phyloP scores from a whole-genome alignment of 225 moss, liverwort and hornwort genomes.

The Rhytidiadelphus loreus region DNA sequence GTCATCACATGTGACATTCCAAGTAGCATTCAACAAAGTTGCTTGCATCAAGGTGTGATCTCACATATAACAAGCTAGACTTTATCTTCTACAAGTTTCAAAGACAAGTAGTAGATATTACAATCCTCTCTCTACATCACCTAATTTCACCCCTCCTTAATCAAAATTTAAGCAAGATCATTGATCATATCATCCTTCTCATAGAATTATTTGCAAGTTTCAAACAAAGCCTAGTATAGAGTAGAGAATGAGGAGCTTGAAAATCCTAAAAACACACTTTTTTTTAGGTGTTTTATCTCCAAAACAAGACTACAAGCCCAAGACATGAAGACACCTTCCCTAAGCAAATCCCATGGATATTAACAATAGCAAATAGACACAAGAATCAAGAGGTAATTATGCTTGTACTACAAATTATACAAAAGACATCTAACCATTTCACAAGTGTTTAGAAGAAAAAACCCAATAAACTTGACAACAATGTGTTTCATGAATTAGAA shows the following conservation, averaged over 20 bases:
- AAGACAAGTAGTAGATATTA: not conserved
- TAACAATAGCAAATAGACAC: not conserved
- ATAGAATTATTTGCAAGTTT: accelerated
- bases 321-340: not conserved
- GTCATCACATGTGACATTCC: accelerated
- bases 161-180: not conserved
- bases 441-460: not conserved
- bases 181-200: not conserved
- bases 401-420: not conserved
- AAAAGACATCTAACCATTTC: not conserved
- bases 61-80: accelerated
- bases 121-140: not conserved
- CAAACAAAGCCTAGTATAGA: not conserved
- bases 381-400: not conserved
- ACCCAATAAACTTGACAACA: not conserved
- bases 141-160: not conserved
- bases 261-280: not conserved
- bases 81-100: not conserved
- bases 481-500: not conserved
- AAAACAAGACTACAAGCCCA: not conserved
- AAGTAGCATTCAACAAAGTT: accelerated
- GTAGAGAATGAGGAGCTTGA: not conserved
- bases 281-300: too few relatives aligned
- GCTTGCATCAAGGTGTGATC: not conserved
- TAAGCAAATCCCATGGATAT: not conserved